Evolutionary conservation across 2,329 filamentous ascomycete genomes (phyloP), one percentile per base, ranked within the genome.

Genomic region (Beauveria varroae): DNA sequence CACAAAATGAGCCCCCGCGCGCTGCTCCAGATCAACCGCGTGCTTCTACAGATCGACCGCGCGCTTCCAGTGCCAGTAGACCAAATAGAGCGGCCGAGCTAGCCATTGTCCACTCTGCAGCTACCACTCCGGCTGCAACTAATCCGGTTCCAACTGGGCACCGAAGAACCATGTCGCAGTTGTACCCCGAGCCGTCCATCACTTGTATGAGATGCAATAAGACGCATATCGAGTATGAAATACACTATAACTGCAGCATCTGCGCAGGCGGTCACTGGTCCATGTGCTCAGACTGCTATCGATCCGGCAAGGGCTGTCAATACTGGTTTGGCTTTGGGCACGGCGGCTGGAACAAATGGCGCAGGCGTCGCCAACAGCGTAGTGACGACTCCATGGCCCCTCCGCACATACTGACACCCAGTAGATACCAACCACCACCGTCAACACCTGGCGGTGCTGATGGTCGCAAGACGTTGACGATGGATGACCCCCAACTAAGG

Each of bases 261-360:
- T 97, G 93, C 72, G 79, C 83, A 18, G 76, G 80, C 6, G 91
- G 90, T 1, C 78, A 84, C 52, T 96, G 88, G 79, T 88, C 93
- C 70, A 78, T 97, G 12, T 98, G 93, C 69, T 75, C 89, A 2
- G 81, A 81, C 65, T 98, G 93, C 75, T 97, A 96, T 72, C 86
- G 91, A 30, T 71, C 78, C 14, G 87, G 88, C 9, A 84, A 84
- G 68, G 93, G 93, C 12, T 98, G 93, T 71, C 79, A 85, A 20
- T 85, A 95, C 70, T 97, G 92, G 91, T 92, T 88, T 67, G 93
- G 93, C 1, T 96, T 97, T 71, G 90, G 90, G 3, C 81, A 88
- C 67, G 82, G 83, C 5, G 91, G 91, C 0, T 84, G 85, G 76
- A 76, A 76, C 51, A 85, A 82, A 63, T 93, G 89, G 79, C 85